These are phyloP conservation scores for Pichia sp. DNA, from an alignment of 1,139 yeast genomes.

Conservation along the genomic window DNA sequence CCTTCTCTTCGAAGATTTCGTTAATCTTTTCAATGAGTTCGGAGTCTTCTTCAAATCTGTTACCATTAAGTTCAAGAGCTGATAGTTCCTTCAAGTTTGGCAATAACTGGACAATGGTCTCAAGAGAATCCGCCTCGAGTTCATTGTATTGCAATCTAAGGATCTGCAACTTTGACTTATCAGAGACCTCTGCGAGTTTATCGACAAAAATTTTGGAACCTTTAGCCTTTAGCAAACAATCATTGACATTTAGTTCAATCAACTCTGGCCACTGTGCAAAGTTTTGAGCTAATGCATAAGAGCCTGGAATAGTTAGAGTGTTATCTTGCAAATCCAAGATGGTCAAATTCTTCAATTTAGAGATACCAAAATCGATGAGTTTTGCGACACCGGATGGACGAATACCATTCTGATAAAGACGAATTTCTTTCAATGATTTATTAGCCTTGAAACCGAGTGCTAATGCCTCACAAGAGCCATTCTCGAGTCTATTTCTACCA, in stretches of 20 bases:
- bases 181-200: conserved; percentile 34
- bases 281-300: conserved; percentile 58
- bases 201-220: conserved; percentile 58
- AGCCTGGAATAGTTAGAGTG: conserved; percentile 83
- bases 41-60: conserved; percentile 77
- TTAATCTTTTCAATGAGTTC: conserved; percentile 48
- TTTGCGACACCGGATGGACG: conserved; percentile 86
- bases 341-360: conserved; percentile 50
- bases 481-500: conserved; percentile 94
- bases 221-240: conserved; percentile 72
- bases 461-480: conserved; percentile 79
- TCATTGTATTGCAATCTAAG: conserved; percentile 88
- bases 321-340: conserved; percentile 89
- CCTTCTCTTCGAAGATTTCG: conserved; percentile 63
- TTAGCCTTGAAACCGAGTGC: conserved; percentile 75
- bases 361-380: conserved; percentile 67
- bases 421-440: conserved; percentile 55
- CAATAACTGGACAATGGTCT: conserved; percentile 46
- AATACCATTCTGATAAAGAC: conserved; percentile 92
- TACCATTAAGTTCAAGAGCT: conserved; percentile 81
- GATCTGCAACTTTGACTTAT: conserved; percentile 38
- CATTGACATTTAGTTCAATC: conserved; percentile 77
- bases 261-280: conserved; percentile 50
- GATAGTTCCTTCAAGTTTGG: conserved; percentile 55
- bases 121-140: conserved; percentile 60